phyloP scores from a whole-genome alignment of 495 filamentous ascomycete species.

The Xylaria acuta region DNA sequence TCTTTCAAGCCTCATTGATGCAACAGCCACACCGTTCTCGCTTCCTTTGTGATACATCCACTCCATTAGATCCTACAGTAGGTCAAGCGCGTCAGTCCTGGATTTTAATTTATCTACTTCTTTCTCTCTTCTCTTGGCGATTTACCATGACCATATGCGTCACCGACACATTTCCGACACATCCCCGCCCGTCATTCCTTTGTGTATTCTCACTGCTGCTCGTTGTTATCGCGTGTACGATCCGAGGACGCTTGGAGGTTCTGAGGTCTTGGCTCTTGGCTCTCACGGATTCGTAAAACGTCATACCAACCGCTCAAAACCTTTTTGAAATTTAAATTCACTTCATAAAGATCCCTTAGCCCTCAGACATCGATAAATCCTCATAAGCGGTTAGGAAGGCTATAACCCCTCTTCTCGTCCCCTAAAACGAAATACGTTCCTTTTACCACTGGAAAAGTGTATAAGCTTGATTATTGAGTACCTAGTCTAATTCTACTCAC shows the following conservation, averaged over 20 bases:
- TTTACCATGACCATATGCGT: neutral
- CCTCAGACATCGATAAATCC: neutral
- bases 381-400: neutral
- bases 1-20: slow-evolving; percentile 19
- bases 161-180: neutral
- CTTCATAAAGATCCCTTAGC: neutral
- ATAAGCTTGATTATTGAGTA: slow-evolving; percentile 34
- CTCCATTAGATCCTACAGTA: neutral
- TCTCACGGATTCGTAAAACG: slow-evolving; percentile 1
- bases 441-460: slow-evolving; percentile 25
- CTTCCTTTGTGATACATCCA: slow-evolving; percentile 8
- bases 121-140: slow-evolving; percentile 8
- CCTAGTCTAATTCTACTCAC: too few relatives aligned
- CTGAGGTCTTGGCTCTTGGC: neutral
- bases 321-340: neutral
- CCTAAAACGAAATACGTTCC: slow-evolving; percentile 3
- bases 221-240: neutral
- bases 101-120: neutral
- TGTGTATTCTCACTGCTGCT: neutral
- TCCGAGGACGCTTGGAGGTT: neutral
- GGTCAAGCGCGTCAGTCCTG: neutral
- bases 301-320: neutral
- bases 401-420: slow-evolving; percentile 4
- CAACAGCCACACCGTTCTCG: neutral
- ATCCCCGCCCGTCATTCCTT: slow-evolving; percentile 2